Evolutionary conservation across 1,284 basidiomycete species (phyloP), one percentile per base, ranked within the genome.

Genomic region (Ustilago sp.): DNA sequence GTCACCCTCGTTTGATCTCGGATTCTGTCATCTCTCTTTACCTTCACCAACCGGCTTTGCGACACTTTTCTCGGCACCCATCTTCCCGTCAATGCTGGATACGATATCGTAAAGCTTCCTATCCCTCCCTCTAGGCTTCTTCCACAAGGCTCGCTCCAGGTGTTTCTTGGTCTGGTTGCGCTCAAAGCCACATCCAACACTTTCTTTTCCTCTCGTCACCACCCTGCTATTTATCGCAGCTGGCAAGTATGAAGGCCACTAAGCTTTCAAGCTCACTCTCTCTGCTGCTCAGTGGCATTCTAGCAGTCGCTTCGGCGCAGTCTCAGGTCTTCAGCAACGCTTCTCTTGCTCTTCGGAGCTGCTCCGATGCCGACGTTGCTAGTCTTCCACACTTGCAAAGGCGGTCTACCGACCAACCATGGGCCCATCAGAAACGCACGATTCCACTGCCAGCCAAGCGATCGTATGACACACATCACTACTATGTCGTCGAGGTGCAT

Each of bases 401-500:
- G 47, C 63, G 63, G 39, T 52, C 68, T 4, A 32, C 53, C 2
- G 45, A 57, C 35, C 38, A 64, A 35, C 68, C 69, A 8, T 79
- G 73, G 77, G 47, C 63, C 15, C 63, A 72, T 55, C 73, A 76
- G 52, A 72, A 71, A 28, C 68, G 69, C 36, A 55, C 65, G 31
- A 73, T 80, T 17, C 59, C 78, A 5, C 70, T 80, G 15, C 80
- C 85, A 55, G 64, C 67, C 11, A 83, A 80, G 70, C 79, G 87
- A 19, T 76, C 79, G 2, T 95, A 98, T 86, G 87, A 89, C 77
- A 91, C 92, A 8, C 93, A 98, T 87, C 89, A 92, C 80, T 99
- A 99, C 88, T 96, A 95, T 88, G 92, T 94, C 69, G 86, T 96
- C 32, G 92, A 94, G 85, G 90, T 94, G 84, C 87, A 89, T 79